Conservation (phyloP, 129 eudicot genomes). For the Flaveria linearis region DNA sequence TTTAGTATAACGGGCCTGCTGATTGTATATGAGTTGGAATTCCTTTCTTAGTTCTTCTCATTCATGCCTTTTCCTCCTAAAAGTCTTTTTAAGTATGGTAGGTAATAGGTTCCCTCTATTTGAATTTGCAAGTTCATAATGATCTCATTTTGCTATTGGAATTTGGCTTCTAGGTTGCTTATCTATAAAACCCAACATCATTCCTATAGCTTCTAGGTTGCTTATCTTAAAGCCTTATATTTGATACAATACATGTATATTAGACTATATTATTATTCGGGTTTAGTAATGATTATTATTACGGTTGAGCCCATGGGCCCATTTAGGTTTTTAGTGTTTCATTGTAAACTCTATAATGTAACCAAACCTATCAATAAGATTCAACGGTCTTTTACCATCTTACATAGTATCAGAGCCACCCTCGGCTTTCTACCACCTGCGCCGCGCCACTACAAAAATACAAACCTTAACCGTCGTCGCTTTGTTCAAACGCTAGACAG, state of each 20-base stretch:
- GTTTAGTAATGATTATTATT: no score
- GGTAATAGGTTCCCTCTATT: background rate
- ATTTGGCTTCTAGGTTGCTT: background rate
- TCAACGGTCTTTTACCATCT: no score
- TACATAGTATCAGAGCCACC: no score
- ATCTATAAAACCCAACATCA: background rate
- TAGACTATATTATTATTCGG: no score
- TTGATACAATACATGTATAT: background rate
- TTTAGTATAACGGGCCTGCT: background rate
- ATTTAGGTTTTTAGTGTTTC: no score
- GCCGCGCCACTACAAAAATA: no score
- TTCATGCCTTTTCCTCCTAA: background rate
- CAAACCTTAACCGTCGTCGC: no score
- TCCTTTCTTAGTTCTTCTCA: background rate
- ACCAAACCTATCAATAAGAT: no score
- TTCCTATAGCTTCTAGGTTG: background rate
- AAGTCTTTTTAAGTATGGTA: background rate
- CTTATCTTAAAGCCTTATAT: background rate
- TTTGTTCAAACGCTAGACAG: no score
- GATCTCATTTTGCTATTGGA: conserved; percentile 1
- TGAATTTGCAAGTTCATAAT: background rate
- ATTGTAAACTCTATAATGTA: no score
- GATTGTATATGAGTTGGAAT: background rate
- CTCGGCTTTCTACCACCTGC: no score
- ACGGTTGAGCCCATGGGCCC: no score